Base-by-base conservation (phyloP, 208 protist species). In the Porcisia deanei region DNA sequence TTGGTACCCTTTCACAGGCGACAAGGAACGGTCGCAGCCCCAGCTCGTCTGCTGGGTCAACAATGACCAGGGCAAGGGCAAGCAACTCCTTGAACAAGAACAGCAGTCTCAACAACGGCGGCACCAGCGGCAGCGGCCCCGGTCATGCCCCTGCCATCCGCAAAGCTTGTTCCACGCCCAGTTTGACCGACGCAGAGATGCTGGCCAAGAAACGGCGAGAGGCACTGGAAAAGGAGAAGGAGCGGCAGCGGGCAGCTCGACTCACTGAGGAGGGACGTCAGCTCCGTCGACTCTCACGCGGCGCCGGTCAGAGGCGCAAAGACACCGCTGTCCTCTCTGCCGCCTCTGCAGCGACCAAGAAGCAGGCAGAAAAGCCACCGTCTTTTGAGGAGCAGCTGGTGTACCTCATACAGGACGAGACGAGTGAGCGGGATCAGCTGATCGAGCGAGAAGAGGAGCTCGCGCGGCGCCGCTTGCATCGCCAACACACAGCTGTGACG, bases 381-480 rank as follows among this genome's bases (percentile, higher is more conserved):
- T 66, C 71, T 20, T 47, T 65, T 30, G 72, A 30, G 55, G 43
- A 43, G 41, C 55, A 55, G 16, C 57, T 78, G n/a, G 60, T 30
- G 3, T 77, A 83, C 60, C 34, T 90, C 5, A 20, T 76, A 59
- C 59, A 81, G 18, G 83, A 88, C 58, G 90, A 94, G 66, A 60
- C 52, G 25, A 85, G 76, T 25, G 90, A 90, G 70, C 77, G 88
- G 20, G 78, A 88, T 74, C 90, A 94, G 80, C 71, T 92, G 25
- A 85, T 94, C 59, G 83, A 86, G 58, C 71, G 79, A 20, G 86
- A 91, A 67, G 88, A 95, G 77, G 30, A 79, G 67, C 76, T 91
- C 8, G 87, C 83, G 43, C 76, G 91, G 30, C 73, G 85, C 54
- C 79, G 83, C n/a, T 25, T 94, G 39, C 81, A 79, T 71, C 86